phyloP scores from a whole-genome alignment of 2,329 filamentous ascomycete species.

The Pyricularia sp. region DNA sequence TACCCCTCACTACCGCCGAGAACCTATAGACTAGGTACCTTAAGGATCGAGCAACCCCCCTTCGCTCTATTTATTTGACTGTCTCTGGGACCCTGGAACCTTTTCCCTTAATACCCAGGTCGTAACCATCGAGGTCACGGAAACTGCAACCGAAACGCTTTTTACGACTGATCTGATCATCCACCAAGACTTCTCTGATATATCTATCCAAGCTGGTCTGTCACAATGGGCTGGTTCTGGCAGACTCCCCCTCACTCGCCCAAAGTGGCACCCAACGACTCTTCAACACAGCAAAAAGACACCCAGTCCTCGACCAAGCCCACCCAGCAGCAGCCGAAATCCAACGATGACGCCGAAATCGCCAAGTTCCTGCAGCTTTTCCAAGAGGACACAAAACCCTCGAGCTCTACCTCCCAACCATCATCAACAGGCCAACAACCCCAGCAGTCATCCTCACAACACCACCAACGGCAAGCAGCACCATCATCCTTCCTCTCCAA shows the following conservation, averaged over 20 bases:
- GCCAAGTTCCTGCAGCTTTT: constrained; percentile 39
- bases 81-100: neutral
- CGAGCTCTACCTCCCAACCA: constrained; percentile 13
- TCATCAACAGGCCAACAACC: constrained; percentile 4
- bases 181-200: neutral
- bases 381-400: constrained; percentile 12
- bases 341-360: constrained; percentile 34
- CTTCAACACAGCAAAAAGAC: neutral
- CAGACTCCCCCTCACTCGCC: constrained; percentile 24
- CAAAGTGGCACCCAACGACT: constrained; percentile 5
- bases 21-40: neutral
- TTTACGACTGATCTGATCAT: neutral
- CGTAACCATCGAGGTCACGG: neutral
- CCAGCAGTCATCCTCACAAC: constrained; percentile 12
- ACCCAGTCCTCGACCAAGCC: neutral
- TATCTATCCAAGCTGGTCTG: too few relatives aligned
- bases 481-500: constrained; percentile 14
- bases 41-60: neutral
- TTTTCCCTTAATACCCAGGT: neutral
- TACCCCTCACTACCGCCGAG: neutral
- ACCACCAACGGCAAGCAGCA: constrained; percentile 6
- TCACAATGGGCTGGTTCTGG: constrained; percentile 51
- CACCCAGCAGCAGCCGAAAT: constrained; percentile 5
- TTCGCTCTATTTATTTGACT: neutral
- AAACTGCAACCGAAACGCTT: neutral